phyloP scores from a whole-genome alignment of 331 rosid genomes.

The Dryas integrifolia region DNA sequence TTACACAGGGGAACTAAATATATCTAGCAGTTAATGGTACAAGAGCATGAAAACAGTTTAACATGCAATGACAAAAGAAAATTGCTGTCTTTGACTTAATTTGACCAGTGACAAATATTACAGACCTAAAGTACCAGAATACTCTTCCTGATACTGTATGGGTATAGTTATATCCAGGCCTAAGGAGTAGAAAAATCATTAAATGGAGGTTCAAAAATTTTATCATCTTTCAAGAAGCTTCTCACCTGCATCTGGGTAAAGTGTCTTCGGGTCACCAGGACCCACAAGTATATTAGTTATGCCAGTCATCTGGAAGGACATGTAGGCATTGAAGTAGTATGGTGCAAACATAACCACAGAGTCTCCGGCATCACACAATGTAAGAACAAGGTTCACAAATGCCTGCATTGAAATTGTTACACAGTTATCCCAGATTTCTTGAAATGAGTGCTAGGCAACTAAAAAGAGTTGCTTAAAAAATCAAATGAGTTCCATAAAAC shows the following conservation, averaged over 20 bases:
- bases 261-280: slow-evolving; percentile 69
- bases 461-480: neutral
- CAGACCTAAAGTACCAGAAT: slow-evolving; percentile 12
- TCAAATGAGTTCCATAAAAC: neutral
- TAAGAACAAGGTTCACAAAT: slow-evolving; percentile 89
- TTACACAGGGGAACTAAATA: neutral
- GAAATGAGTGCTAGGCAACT: slow-evolving; percentile 16
- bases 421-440: slow-evolving; percentile 31
- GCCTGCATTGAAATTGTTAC: slow-evolving; percentile 61
- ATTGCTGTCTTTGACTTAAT: slow-evolving; percentile 14
- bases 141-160: slow-evolving; percentile 5
- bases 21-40: neutral
- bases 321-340: slow-evolving; percentile 94
- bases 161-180: slow-evolving; percentile 12
- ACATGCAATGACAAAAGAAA: neutral
- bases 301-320: slow-evolving; percentile 99
- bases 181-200: neutral
- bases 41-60: neutral
- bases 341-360: slow-evolving; percentile 97
- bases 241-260: slow-evolving; percentile 90
- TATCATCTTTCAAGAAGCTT: slow-evolving; percentile 4
- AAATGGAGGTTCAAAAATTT: slow-evolving; percentile 5
- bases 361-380: slow-evolving; percentile 91
- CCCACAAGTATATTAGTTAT: slow-evolving; percentile 81
- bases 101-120: neutral